A percentile compares a stretch with the other conserved stretches of the same genome.
Evolutionary conservation across 2,329 filamentous ascomycete genomes (phyloP).

Genomic region (Aspergillus neoniger): DNA sequence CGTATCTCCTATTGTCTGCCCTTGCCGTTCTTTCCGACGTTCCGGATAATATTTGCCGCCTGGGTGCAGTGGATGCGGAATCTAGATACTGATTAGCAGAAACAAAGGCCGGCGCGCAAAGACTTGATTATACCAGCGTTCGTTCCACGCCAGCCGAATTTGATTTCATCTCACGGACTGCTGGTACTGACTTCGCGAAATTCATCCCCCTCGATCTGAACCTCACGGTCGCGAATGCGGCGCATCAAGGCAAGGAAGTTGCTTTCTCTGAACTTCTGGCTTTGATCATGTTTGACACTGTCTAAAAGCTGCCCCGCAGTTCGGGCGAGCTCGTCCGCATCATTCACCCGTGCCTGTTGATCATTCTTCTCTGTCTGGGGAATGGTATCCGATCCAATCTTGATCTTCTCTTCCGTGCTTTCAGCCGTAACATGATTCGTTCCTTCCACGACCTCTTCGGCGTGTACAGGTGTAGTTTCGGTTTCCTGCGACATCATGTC

Average conservation of each 20-base stretch:
- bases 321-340: constrained; percentile 68
- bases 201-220: constrained; percentile 69
- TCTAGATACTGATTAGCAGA: constrained; percentile 41
- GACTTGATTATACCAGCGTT: constrained; percentile 40
- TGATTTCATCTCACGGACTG: constrained; percentile 40
- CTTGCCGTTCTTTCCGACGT: constrained; percentile 22
- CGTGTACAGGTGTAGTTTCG: constrained; percentile 19
- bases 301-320: constrained; percentile 72
- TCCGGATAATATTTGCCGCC: constrained; percentile 50
- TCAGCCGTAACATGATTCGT: neutral
- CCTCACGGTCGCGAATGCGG: constrained; percentile 69
- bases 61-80: constrained; percentile 48
- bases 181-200: constrained; percentile 50
- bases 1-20: constrained; percentile 5
- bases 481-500: constrained; percentile 36
- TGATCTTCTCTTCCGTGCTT: constrained; percentile 29
- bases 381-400: constrained; percentile 49
- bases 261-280: constrained; percentile 75
- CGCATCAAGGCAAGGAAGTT: constrained; percentile 77
- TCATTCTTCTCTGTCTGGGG: constrained; percentile 37
- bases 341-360: constrained; percentile 38
- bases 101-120: constrained; percentile 31
- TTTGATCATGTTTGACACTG: constrained; percentile 67
- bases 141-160: constrained; percentile 38
- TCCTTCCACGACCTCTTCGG: constrained; percentile 17